Evolutionary conservation across 2,329 filamentous ascomycete species (phyloP), one percentile per base, ranked within the genome.

Genomic region (Fusarium veterinarium): DNA sequence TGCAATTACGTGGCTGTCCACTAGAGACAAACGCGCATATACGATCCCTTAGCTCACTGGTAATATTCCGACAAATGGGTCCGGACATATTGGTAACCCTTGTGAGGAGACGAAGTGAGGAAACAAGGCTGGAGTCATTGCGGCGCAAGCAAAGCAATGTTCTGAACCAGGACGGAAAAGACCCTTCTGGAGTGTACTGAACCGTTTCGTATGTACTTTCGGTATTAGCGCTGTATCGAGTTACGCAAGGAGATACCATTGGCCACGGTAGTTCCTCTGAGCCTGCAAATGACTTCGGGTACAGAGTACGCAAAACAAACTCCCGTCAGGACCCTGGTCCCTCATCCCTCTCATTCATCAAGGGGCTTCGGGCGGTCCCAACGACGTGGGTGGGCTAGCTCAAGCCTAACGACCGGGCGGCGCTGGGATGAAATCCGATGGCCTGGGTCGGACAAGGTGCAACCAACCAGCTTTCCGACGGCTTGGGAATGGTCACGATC

Each of bases 341-440:
- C 40, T 45, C 19, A 33, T 45, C 46, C 46, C 30, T 33, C 46
- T 33, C 46, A 23, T 33, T 33, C 46, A 49, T 41, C 41, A 28
- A 42, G 25, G 45, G 46, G 42, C 49, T 55, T 48, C 41, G 30
- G 41, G 58, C 45, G 65, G 74, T 73, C 72, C 75, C 75, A 73
- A 52, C 58, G 62, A 62, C 59, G 59, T 73, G 75, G 72, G 65
- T 77, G 64, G 62, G 64, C 70, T 75, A 77, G 64, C 67, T 71
- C 35, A 56, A 69, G 48, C 53, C 60, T 45, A 45, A 60, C 42
- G 60, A 60, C 70, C 70, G 64, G 75, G 70, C 64, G 60, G 23
- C 23, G 23, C 70, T 75, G 70, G 75, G 72, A 70, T 71, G 60
- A 67, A 74, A 74, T 74, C 75, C 75, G 74, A 59, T 65, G 67